Conservation (phyloP, 805 yeast genomes). For the Pichia membranifaciens region DNA sequence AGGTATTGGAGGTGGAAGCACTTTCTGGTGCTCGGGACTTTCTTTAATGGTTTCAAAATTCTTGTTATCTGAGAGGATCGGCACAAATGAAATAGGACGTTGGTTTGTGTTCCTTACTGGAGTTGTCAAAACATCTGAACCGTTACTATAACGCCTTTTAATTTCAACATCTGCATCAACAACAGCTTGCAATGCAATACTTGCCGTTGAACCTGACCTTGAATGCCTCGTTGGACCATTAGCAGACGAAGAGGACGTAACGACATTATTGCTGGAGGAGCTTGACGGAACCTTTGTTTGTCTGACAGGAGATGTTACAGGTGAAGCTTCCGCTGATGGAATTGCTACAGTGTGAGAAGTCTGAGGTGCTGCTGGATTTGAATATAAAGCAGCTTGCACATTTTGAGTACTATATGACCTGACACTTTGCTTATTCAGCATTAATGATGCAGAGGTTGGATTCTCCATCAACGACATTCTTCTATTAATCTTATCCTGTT, state of each 20-base stretch:
- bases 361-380: constrained; percentile 61
- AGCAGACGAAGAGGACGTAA: not conserved
- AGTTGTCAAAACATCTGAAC: constrained; percentile 17
- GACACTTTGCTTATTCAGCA: constrained; percentile 30
- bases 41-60: constrained; percentile 41
- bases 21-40: constrained; percentile 31
- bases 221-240: constrained; percentile 8
- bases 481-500: constrained; percentile 26
- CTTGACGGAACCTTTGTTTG: constrained; percentile 1
- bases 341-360: constrained; percentile 41
- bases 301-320: constrained; percentile 25
- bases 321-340: constrained; percentile 25
- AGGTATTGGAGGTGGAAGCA: constrained; percentile 26
- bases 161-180: constrained; percentile 51
- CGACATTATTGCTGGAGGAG: not conserved
- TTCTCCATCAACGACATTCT: constrained; percentile 42
- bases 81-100: constrained; percentile 30
- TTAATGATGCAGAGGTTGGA: constrained; percentile 36
- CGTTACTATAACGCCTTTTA: constrained; percentile 29
- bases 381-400: constrained; percentile 33
- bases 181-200: constrained; percentile 66
- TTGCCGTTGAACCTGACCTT: constrained; percentile 46
- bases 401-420: constrained; percentile 37
- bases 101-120: constrained; percentile 20
- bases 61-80: constrained; percentile 21